These are phyloP conservation scores for Vitis rupestris DNA, from an alignment of 164 flowering plant species.

Conservation along the genomic window DNA sequence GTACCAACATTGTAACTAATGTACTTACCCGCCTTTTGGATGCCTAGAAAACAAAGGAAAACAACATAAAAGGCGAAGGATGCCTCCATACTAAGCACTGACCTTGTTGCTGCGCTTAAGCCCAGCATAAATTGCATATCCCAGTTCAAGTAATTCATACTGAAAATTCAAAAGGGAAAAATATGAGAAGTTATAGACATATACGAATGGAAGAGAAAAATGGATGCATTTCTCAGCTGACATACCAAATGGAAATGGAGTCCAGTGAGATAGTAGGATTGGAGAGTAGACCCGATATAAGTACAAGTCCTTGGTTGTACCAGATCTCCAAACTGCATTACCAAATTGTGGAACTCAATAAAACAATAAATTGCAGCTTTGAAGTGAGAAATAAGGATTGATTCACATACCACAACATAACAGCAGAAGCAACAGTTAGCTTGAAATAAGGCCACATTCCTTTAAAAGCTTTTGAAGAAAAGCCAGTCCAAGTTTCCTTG, in stretches of 20 bases:
- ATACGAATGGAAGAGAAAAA: background rate
- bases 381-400: background rate
- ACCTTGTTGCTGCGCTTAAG: constrained; percentile 69
- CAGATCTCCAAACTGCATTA: constrained; percentile 73
- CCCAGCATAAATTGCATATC: constrained; percentile 74
- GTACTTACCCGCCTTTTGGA: background rate
- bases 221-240: background rate
- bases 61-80: background rate
- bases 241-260: constrained; percentile 73
- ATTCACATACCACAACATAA: constrained; percentile 63
- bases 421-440: constrained; percentile 71
- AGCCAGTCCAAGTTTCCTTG: constrained; percentile 71
- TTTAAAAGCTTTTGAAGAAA: constrained; percentile 54
- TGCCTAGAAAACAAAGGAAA: background rate
- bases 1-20: background rate
- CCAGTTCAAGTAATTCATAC: constrained; percentile 74
- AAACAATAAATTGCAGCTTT: background rate
- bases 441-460: constrained; percentile 81
- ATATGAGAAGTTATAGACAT: background rate
- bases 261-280: constrained; percentile 70
- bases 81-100: background rate
- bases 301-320: constrained; percentile 74
- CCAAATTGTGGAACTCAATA: background rate
- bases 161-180: constrained; percentile 20
- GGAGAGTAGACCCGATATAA: constrained; percentile 69